These are phyloP conservation scores for Arabidopsis arenosa DNA, from an alignment of 345 rosid species.

Conservation along the genomic window DNA sequence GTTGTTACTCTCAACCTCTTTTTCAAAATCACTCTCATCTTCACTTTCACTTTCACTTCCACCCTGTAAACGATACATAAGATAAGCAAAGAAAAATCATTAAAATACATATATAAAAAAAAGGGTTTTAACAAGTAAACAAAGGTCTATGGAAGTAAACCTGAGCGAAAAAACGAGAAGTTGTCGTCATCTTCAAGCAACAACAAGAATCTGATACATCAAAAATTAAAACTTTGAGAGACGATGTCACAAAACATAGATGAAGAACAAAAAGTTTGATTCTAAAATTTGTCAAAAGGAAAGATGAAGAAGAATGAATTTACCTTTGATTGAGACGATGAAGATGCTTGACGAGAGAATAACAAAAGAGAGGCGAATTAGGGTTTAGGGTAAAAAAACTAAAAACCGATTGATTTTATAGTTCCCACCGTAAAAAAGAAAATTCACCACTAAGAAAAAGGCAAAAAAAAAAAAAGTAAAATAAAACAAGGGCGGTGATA, in stretches of 20 bases:
- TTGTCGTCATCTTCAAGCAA: not conserved
- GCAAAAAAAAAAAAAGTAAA: no score
- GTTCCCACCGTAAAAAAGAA: no score
- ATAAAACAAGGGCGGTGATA: no score
- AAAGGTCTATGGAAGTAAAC: not conserved
- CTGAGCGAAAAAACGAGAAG: not conserved
- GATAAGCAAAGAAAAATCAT: constrained; percentile 5
- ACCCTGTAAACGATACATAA: not conserved
- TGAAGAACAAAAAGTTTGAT: no score
- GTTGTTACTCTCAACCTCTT: constrained; percentile 43
- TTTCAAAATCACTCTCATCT: constrained; percentile 48
- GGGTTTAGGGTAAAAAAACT: no score
- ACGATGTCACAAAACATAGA: no score
- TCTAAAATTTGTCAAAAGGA: no score
- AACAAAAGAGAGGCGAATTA: not conserved
- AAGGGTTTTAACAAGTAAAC: not conserved
- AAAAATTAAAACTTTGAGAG: not conserved
- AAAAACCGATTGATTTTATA: no score
- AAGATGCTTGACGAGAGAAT: not conserved
- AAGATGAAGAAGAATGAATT: not conserved
- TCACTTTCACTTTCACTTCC: constrained; percentile 79
- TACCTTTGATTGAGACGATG: not conserved
- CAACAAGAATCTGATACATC: not conserved
- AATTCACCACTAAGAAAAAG: no score
- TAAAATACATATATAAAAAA: not conserved